phyloP scores from a whole-genome alignment of 495 filamentous ascomycete species.

The Penicillium lagena region DNA sequence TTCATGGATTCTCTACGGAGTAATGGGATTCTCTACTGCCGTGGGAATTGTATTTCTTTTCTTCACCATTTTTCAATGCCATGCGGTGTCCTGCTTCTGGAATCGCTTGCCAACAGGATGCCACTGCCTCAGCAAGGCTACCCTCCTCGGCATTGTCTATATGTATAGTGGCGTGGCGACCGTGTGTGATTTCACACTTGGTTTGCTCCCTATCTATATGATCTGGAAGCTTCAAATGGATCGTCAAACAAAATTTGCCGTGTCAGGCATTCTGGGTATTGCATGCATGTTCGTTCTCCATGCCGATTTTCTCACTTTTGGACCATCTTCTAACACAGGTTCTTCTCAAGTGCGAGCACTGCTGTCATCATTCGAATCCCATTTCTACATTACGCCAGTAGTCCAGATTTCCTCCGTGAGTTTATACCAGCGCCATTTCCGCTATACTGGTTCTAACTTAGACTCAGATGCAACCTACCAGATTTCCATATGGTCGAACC shows the following conservation, averaged over 20 bases:
- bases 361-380: slow-evolving; percentile 25
- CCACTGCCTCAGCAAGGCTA: slow-evolving; percentile 7
- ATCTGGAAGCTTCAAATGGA: slow-evolving; percentile 24
- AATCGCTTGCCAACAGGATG: slow-evolving; percentile 5
- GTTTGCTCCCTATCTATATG: slow-evolving; percentile 16
- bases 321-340: not conserved
- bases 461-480: slow-evolving; percentile 16
- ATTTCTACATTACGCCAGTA: slow-evolving; percentile 12
- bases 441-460: not conserved
- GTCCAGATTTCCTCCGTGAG: slow-evolving; percentile 24
- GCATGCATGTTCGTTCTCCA: slow-evolving; percentile 18
- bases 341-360: slow-evolving; percentile 12
- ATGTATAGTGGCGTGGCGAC: slow-evolving; percentile 23
- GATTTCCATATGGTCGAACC: slow-evolving; percentile 25
- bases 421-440: not conserved
- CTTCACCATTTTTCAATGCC: slow-evolving; percentile 21
- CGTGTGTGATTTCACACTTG: slow-evolving; percentile 25
- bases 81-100: slow-evolving; percentile 28
- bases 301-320: not conserved
- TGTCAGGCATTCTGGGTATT: slow-evolving; percentile 20
- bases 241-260: slow-evolving; percentile 15
- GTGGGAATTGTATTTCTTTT: slow-evolving; percentile 17
- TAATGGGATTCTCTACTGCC: slow-evolving; percentile 6
- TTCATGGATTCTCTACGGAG: slow-evolving; percentile 17
- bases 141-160: slow-evolving; percentile 15